Conservation (phyloP, 768 basidiomycete species). For the Suillus americanus region DNA sequence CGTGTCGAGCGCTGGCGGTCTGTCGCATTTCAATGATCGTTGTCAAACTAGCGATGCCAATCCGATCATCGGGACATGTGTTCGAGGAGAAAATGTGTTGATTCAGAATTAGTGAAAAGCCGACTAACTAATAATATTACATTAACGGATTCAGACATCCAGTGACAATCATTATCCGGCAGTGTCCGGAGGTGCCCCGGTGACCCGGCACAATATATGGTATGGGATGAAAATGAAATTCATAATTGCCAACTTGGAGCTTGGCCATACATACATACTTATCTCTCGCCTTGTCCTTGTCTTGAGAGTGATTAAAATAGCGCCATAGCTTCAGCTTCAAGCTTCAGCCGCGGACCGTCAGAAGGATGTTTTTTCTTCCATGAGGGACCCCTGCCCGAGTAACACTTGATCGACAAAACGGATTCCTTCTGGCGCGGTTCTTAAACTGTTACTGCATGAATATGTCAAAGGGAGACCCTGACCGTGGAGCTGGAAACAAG, state of each 20-base stretch:
- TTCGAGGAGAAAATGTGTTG: background rate
- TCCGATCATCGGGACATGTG: slow-evolving; percentile 4
- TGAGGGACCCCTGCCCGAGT: background rate
- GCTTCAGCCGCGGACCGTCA: slow-evolving; percentile 5
- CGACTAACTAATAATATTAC: background rate
- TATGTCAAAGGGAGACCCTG: background rate
- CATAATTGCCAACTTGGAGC: background rate
- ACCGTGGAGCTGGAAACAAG: background rate
- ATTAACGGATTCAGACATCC: background rate
- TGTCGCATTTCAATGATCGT: slow-evolving; percentile 2
- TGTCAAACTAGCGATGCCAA: background rate
- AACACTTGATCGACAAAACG: background rate
- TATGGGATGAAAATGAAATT: background rate
- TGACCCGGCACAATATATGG: background rate
- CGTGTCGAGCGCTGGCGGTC: background rate
- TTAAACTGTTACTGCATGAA: background rate
- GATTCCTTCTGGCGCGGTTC: background rate
- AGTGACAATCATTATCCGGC: slow-evolving; percentile 4
- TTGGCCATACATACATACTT: background rate
- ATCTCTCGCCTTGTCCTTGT: background rate
- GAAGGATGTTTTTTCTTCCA: background rate
- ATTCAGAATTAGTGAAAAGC: background rate
- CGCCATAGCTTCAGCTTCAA: background rate
- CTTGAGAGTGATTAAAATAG: background rate
- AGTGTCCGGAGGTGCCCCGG: background rate